These are phyloP conservation scores for Aspergillus persii DNA, from an alignment of 2,329 filamentous ascomycete species.

Conservation along the genomic window DNA sequence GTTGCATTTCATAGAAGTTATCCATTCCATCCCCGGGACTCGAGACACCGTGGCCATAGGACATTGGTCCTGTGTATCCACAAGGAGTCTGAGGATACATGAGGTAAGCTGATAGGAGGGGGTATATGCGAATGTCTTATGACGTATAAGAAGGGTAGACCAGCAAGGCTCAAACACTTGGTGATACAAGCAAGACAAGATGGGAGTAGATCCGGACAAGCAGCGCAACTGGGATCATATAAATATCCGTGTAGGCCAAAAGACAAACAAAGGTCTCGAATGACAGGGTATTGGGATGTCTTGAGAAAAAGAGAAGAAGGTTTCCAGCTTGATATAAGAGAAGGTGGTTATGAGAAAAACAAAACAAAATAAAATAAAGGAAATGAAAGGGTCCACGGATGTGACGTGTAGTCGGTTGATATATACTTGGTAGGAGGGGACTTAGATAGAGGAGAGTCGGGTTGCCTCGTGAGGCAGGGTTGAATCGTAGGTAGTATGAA, in stretches of 20 bases:
- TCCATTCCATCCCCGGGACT: constrained; percentile 27
- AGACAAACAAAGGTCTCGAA: neutral
- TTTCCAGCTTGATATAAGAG: neutral
- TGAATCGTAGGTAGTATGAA: constrained; percentile 20
- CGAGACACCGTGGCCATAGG: constrained; percentile 21
- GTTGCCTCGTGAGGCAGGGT: constrained; percentile 37
- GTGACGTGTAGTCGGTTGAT: constrained; percentile 22
- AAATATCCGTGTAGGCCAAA: neutral
- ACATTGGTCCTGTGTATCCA: constrained; percentile 25
- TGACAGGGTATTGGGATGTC: neutral
- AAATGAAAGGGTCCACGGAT: constrained; percentile 19
- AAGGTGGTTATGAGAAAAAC: constrained; percentile 2
- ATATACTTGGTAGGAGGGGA: constrained; percentile 27
- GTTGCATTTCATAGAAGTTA: constrained; percentile 29
- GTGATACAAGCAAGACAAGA: constrained; percentile 12
- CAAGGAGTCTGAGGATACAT: constrained; percentile 27
- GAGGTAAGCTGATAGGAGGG: constrained; percentile 21
- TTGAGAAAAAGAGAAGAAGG: neutral
- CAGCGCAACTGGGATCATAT: neutral
- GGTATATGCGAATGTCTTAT: constrained; percentile 8
- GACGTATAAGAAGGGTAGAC: constrained; percentile 2
- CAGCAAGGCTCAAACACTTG: constrained; percentile 25
- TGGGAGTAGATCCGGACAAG: neutral
- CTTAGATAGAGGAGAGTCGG: constrained; percentile 18
- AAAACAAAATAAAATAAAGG: constrained; percentile 8